These are phyloP conservation scores for Podila epigama DNA, from an alignment of 192 early-diverging fungal species.

Conservation along the genomic window DNA sequence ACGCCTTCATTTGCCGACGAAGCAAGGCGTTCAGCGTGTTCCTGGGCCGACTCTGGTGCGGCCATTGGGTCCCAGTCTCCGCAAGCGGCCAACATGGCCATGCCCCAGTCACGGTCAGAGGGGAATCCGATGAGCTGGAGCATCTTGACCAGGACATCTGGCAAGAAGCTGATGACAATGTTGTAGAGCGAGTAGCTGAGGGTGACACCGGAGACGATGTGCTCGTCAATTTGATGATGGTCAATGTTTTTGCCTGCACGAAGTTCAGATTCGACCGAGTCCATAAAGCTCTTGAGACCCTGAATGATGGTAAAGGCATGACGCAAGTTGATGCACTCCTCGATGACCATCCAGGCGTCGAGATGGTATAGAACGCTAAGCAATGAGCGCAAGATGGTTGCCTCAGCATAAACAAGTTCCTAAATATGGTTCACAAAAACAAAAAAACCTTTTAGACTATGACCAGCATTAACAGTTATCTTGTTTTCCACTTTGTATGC, in stretches of 20 bases:
- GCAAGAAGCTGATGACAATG: conserved; percentile 79
- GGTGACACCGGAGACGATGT: conserved; percentile 82
- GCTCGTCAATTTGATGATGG: conserved; percentile 72
- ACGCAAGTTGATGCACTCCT: conserved; percentile 81
- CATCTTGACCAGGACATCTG: conserved; percentile 71
- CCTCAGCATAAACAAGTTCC: conserved; percentile 86
- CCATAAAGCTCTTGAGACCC: conserved; percentile 58
- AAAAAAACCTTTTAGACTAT: neutral
- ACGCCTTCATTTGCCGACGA: conserved; percentile 63
- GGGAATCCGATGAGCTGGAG: conserved; percentile 87
- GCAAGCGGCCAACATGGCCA: conserved; percentile 73
- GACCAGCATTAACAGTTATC: too few relatives aligned
- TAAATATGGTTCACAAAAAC: conserved; percentile 2
- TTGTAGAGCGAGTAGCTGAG: conserved; percentile 83
- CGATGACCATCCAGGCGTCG: conserved; percentile 76
- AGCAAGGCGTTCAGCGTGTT: conserved; percentile 41
- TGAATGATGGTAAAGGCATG: conserved; percentile 72
- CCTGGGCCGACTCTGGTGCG: conserved; percentile 26
- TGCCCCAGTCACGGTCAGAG: conserved; percentile 76
- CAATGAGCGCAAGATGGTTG: conserved; percentile 73
- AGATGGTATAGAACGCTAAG: conserved; percentile 79
- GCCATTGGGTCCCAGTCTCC: conserved; percentile 70
- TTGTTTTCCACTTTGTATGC: too few relatives aligned
- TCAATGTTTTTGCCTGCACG: conserved; percentile 53
- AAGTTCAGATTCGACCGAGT: conserved; percentile 57